Evolutionary conservation across 495 filamentous ascomycete species (phyloP), one percentile per base, ranked within the genome.

Genomic region (Bathelium albidoporum): DNA sequence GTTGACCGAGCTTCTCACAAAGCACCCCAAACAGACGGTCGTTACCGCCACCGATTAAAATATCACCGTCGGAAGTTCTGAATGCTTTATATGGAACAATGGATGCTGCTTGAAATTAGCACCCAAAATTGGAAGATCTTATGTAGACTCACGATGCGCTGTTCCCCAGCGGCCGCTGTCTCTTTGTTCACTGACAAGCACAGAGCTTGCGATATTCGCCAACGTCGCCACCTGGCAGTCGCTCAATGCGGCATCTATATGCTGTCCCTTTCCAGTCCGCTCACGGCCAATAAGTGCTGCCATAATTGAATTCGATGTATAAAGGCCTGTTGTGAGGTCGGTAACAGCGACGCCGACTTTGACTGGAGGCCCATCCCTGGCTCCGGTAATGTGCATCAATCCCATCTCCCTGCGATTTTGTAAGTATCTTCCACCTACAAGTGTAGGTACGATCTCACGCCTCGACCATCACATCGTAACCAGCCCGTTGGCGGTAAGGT

Each of bases 381-480:
- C 79, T 12, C 94, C 94, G 0, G 94, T 98, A 61, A 98, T 97
- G 72, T 98, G 95, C 94, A 98, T 98, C 62, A 98, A 71, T 4
- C 94, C 94, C 79, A 98, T 90, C 74, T 97, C 94, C 20, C 76
- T 78, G 28, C 16, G 16, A 29, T 43, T 53, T 28, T 58, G 32
- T 65, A 16, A 32, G 31, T 14, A 32, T 66, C 31, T 18, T 61
- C 14, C 60, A 31, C 18, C 14, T 2, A 43, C 36, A 26, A 24
- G n/a, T 10, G 10, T 32, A 26, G 36, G 10, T 9, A 0, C 16
- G 16, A 34, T 60, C 73, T 63, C 66, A 77, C 45, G 93, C 95
- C 75, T 98, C 94, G 0, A 98, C 95, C 91, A 98, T 97, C 63
- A 98, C 95, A 75, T 98, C 94, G 78, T 98, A 98, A 12, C 94